Evolutionary conservation across 2,329 filamentous ascomycete genomes (phyloP), one percentile per base, ranked within the genome.

Genomic region (Sarocladium brachiariae): DNA sequence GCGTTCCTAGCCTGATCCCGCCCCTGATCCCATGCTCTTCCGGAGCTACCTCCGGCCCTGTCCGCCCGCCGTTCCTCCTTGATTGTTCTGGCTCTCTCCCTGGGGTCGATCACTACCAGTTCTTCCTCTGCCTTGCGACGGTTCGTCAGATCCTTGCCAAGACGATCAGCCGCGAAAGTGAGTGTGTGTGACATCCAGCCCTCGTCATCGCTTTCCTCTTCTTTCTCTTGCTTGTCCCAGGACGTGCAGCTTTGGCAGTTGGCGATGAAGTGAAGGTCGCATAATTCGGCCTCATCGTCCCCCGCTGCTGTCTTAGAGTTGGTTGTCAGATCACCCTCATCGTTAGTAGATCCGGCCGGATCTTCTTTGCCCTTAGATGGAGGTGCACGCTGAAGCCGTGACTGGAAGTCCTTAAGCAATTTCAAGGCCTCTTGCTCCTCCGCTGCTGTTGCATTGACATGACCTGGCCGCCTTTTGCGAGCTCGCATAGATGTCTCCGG

Each of bases 221-320:
- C 73, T 11, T 74, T 72, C 3, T 75, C 80, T 35, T 74, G 75
- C 58, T 83, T 77, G 61, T 95, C 87, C 89, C 91, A 96, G 0
- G 85, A 80, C 52, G 81, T 83, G 66, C 93, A 97, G 39, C 89
- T 96, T 63, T 96, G 89, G 66, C 93, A 99, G 60, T 95, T 88
- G 46, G 87, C 87, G 55, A 99, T 95, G 66, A 97, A 99, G 65
- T 99, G 93, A 31, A 99, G 71, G 65, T 97, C 93, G 63, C 93
- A 99, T 3, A 95, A 75, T 47, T 77, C 77, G 2, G 82, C 84
- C 63, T 95, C 89, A 34, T 86, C 81, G 2, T 84, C 84, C 7
- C 48, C 56, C 8, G 53, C 55, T 16, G 54, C 54, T 63, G 56
- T 54, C 63, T 56, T 49, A 3, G 34, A 58, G 16, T 35, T 55